These are phyloP conservation scores for Euphorbia tirucalli DNA, from an alignment of 345 rosid species.

Conservation along the genomic window DNA sequence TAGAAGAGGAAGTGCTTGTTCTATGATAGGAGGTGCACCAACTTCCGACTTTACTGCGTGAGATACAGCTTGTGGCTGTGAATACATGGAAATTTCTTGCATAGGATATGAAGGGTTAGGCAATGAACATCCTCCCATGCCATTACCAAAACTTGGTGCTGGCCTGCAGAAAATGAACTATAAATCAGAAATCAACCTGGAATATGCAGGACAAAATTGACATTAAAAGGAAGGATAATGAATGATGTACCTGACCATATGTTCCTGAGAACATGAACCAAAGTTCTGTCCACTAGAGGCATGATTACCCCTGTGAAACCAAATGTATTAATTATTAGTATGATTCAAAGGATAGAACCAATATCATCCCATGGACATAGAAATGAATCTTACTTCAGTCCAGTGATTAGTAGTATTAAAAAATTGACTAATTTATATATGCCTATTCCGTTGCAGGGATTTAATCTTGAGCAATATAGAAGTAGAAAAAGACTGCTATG, in stretches of 20 bases:
- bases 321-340: not conserved
- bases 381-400: not conserved
- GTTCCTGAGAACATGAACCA: slow-evolving; percentile 34
- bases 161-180: slow-evolving; percentile 41
- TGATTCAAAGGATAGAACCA: not conserved
- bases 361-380: not conserved
- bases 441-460: not conserved
- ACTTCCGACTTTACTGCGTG: slow-evolving; percentile 40
- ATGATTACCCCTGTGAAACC: slow-evolving; percentile 36
- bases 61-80: slow-evolving; percentile 44
- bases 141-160: slow-evolving; percentile 31
- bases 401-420: not conserved
- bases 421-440: not conserved
- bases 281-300: slow-evolving; percentile 28
- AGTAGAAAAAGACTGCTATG: not conserved
- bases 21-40: slow-evolving; percentile 34
- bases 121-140: slow-evolving; percentile 33
- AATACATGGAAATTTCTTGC: slow-evolving; percentile 42
- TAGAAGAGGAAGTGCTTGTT: slow-evolving; percentile 38
- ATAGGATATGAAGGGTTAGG: slow-evolving; percentile 47
- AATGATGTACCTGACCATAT: slow-evolving; percentile 20
- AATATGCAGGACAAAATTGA: slow-evolving; percentile 9
- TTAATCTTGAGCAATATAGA: not conserved
- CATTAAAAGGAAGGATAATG: not conserved
- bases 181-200: slow-evolving; percentile 7